Evolutionary conservation across 2,329 filamentous ascomycete species (phyloP), one percentile per base, ranked within the genome.

Genomic region (Xylaria sp.): DNA sequence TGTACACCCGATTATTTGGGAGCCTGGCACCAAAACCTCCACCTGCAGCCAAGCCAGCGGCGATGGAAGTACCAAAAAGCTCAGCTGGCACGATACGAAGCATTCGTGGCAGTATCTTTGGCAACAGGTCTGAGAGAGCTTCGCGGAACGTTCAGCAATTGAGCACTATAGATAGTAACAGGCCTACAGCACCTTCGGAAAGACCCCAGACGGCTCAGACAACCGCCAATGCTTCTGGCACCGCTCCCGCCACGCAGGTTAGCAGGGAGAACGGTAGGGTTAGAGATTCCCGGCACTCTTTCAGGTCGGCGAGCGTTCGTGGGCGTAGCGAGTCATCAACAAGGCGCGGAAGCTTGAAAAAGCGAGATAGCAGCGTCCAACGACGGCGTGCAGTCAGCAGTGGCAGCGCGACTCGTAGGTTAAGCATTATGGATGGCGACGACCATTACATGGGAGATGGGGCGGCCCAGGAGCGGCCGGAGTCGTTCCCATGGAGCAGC

Each of bases 1-100:
- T 97, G 1, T 99, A 94, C 68, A 83, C 86, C 2, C 82, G 89
- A 57, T 77, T 99, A 0, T 97, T 96, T 69, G 88, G 88, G 6
- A 73, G 68, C 24, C 59, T 75, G 9, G 71, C 75, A n/a, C 62
- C 72, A 78, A 59, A 72, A 59, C 38, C 66, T 69, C 63, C 76
- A 66, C 55, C 70, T 61, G 59, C 69, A 58, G 29, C 72, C 66
- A 65, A 65, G 26, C 49, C 58, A 22, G 71, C 58, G 20, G 71
- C 78, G n/a, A 65, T 78, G 18, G 76, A 82, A 18, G 81, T 83
- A 4, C 88, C 89, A 2, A 87, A 86, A 68, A 91, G 79, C 63
- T 83, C 91, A 5, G 82, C 85, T 6, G 89, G 87, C 16, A 92
- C 89, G 1, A 74, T 87, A 38, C 85, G 83, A 62, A 90, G 84